phyloP scores from a whole-genome alignment of 257 asterid species.

The Solanum peruvianum region DNA sequence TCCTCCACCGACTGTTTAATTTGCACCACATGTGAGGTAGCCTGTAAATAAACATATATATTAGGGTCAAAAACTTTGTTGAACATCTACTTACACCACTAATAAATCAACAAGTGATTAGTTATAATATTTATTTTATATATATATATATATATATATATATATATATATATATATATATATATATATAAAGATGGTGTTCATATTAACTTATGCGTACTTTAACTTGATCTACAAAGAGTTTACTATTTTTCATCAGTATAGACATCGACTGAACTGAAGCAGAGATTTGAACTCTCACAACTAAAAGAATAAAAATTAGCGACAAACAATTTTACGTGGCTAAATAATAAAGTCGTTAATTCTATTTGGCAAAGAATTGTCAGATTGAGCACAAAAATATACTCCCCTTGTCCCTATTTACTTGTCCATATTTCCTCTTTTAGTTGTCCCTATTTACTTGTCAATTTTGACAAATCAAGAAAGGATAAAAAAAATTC shows the following conservation, averaged over 20 bases:
- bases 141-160: neutral
- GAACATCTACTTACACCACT: neutral
- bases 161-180: neutral
- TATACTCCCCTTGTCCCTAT: too few relatives aligned
- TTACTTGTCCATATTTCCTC: too few relatives aligned
- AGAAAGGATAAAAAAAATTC: too few relatives aligned
- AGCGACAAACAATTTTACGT: neutral
- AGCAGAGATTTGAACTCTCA: neutral
- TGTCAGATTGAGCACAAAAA: too few relatives aligned
- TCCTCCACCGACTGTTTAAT: neutral
- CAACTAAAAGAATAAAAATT: neutral
- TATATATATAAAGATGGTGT: neutral
- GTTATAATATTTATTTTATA: too few relatives aligned
- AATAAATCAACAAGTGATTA: neutral
- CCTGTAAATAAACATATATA: neutral
- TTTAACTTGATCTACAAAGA: neutral
- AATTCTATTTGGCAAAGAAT: neutral
- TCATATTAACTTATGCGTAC: rapidly evolving
- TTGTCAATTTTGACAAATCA: too few relatives aligned
- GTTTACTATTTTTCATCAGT: rapidly evolving
- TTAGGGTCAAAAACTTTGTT: neutral
- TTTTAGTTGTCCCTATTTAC: too few relatives aligned
- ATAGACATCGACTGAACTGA: neutral
- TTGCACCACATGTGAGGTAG: neutral
- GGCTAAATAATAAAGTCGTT: neutral